phyloP scores from a whole-genome alignment of 805 yeast genomes.

The Kregervanrija fluxuum region DNA sequence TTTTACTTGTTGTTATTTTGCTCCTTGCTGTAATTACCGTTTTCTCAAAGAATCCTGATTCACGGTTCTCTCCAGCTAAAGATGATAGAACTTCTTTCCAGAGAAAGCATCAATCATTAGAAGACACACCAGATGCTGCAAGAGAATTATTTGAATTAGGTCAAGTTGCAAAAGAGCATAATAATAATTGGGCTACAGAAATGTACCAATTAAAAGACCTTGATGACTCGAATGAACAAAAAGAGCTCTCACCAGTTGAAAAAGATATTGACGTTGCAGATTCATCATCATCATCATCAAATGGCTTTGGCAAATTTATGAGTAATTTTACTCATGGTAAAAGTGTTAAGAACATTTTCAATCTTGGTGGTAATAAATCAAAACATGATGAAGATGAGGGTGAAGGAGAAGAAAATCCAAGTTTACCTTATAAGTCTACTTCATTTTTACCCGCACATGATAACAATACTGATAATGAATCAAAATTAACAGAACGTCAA shows the following conservation, averaged over 20 bases:
- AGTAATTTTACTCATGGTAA: slow-evolving; percentile 3
- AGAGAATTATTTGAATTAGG: slow-evolving; percentile 68
- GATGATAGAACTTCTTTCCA: slow-evolving; percentile 94
- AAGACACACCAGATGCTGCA: slow-evolving; percentile 26
- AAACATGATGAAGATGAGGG: no score
- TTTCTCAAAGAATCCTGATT: slow-evolving; percentile 79
- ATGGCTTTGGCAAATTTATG: slow-evolving; percentile 4
- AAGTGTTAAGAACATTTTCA: no score
- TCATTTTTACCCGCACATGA: no score
- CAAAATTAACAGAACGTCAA: slow-evolving; percentile 16
- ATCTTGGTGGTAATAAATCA: no score
- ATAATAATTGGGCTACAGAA: slow-evolving; percentile 65
- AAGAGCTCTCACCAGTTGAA: no score
- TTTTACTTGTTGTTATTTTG: slow-evolving; percentile 63
- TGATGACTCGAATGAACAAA: slow-evolving; percentile 15
- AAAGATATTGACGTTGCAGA: no score
- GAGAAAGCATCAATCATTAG: slow-evolving; percentile 18
- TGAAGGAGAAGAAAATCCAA: no score
- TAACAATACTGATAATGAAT: slow-evolving; percentile 10
- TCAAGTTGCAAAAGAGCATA: slow-evolving; percentile 74
- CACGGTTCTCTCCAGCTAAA: slow-evolving; percentile 78
- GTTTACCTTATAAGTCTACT: no score
- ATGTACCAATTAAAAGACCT: slow-evolving; percentile 42
- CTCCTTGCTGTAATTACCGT: slow-evolving; percentile 56
- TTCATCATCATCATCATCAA: neutral